Conservation (phyloP, 371 early-diverging fungal genomes). For the Mortierella sp. region DNA sequence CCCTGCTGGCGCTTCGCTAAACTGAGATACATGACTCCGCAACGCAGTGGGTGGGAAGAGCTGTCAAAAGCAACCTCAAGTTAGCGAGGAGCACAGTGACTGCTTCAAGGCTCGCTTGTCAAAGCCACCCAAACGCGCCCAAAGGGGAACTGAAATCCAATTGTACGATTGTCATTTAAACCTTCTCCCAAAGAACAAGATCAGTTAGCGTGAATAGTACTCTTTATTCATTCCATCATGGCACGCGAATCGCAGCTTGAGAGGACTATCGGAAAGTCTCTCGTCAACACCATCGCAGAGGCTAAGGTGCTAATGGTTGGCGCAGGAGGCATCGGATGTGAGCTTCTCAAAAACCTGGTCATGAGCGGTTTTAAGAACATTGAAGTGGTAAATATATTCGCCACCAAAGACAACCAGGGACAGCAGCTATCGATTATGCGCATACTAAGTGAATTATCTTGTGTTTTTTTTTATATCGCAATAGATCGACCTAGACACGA, state of each 20-base stretch:
- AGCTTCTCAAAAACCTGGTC: constrained; percentile 95
- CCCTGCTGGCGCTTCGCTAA: no score
- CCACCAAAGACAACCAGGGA: neutral
- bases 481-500: constrained; percentile 97
- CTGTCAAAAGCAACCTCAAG: no score
- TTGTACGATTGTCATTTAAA: no score
- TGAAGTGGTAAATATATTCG: constrained; percentile 67
- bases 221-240: constrained; percentile 10
- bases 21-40: no score
- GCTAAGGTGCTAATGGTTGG: constrained; percentile 80
- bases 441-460: neutral
- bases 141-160: no score
- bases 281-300: constrained; percentile 27
- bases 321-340: constrained; percentile 99
- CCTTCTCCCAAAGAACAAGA: no score
- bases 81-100: no score
- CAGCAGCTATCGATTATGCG: neutral
- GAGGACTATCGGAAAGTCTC: constrained; percentile 42
- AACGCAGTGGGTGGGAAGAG: no score
- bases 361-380: constrained; percentile 90
- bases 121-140: no score
- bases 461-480: neutral
- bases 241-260: constrained; percentile 45
- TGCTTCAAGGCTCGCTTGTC: no score
- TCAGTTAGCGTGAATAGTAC: neutral